Percentiles rank a stretch among this genome's conserved stretches.
These are phyloP conservation scores for Penicillium cinerascens DNA, from an alignment of 495 filamentous ascomycete species.

Conservation along the genomic window DNA sequence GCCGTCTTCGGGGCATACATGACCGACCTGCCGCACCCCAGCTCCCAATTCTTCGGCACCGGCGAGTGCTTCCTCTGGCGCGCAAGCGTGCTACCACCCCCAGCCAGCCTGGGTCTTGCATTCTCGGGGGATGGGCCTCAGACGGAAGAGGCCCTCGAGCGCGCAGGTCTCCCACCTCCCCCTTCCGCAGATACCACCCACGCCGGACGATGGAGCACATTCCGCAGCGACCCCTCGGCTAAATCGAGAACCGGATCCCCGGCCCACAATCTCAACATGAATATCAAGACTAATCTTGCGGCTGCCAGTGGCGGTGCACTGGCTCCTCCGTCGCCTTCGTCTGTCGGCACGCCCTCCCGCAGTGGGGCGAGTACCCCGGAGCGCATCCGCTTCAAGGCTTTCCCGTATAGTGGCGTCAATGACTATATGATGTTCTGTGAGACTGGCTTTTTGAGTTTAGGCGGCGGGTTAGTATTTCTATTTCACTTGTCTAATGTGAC, in stretches of 20 bases:
- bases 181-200: conserved; percentile 71
- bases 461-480: conserved; percentile 61
- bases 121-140: conserved; percentile 32
- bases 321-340: conserved; percentile 27
- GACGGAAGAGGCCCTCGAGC: conserved; percentile 37
- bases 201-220: conserved; percentile 67
- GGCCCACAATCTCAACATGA: conserved; percentile 26
- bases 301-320: conserved; percentile 29
- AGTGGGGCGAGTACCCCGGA: conserved; percentile 52
- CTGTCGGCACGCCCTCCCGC: conserved; percentile 15
- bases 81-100: conserved; percentile 56
- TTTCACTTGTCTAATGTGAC: background rate
- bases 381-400: conserved; percentile 89
- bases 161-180: conserved; percentile 59
- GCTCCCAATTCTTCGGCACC: conserved; percentile 86
- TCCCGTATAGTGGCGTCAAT: conserved; percentile 92
- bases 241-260: conserved; percentile 23
- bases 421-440: conserved; percentile 97
- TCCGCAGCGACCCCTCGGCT: conserved; percentile 34
- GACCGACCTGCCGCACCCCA: conserved; percentile 75
- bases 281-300: conserved; percentile 26
- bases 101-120: conserved; percentile 44
- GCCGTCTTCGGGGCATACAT: conserved; percentile 93
- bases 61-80: conserved; percentile 99
- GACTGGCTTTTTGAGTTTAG: conserved; percentile 75